A percentile compares a stretch with the other conserved stretches of the same genome.
Evolutionary conservation across 495 filamentous ascomycete genomes (phyloP).

Genomic region (Neurospora sp.): DNA sequence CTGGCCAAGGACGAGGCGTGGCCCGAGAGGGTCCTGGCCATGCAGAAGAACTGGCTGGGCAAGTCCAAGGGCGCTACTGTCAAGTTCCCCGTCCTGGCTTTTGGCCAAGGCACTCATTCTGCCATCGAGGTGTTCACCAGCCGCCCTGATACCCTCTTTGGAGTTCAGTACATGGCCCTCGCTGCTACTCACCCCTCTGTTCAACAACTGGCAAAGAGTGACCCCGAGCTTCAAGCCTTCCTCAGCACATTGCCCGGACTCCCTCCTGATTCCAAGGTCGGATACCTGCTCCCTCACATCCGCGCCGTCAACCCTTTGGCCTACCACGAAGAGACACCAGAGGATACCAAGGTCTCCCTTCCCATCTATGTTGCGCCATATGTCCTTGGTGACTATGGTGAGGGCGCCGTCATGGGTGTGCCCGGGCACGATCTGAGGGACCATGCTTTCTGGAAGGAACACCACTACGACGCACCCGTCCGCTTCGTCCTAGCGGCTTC

Average conservation of each 20-base stretch:
- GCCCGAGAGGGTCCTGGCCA: slow-evolving; percentile 70
- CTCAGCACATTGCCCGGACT: slow-evolving; percentile 50
- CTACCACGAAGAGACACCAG: slow-evolving; percentile 40
- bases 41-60: slow-evolving; percentile 87
- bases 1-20: slow-evolving; percentile 53
- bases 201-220: slow-evolving; percentile 42
- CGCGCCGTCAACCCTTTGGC: slow-evolving; percentile 57
- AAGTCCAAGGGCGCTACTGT: slow-evolving; percentile 63
- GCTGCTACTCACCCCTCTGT: slow-evolving; percentile 67
- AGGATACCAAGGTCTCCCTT: slow-evolving; percentile 40
- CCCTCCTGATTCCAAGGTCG: slow-evolving; percentile 62
- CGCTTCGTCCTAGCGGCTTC: slow-evolving; percentile 44
- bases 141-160: slow-evolving; percentile 72
- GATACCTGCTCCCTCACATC: slow-evolving; percentile 52
- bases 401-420: slow-evolving; percentile 86
- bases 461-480: slow-evolving; percentile 41
- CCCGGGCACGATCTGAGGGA: slow-evolving; percentile 75
- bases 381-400: slow-evolving; percentile 80
- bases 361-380: slow-evolving; percentile 78
- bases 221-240: slow-evolving; percentile 54
- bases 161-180: slow-evolving; percentile 74
- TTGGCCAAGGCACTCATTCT: slow-evolving; percentile 21
- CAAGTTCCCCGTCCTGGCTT: slow-evolving; percentile 49
- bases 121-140: slow-evolving; percentile 73
- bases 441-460: slow-evolving; percentile 66